Evolutionary conservation across 1,284 basidiomycete genomes (phyloP), one percentile per base, ranked within the genome.

Genomic region (Sparassis latifolia): DNA sequence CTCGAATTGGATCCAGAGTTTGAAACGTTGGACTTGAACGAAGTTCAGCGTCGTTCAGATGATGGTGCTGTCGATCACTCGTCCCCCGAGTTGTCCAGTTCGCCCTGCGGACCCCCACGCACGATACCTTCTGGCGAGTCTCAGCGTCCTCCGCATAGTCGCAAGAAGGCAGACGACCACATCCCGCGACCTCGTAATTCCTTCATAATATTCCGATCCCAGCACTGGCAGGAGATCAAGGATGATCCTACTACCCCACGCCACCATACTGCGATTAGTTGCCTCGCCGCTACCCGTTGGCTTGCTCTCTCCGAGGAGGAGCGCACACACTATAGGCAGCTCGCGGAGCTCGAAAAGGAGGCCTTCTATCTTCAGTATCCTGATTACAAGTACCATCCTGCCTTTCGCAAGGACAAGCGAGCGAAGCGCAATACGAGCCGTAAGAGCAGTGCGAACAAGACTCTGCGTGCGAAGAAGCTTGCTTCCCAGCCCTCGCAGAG

Each of bases 181-280:
- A 78, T 90, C 52, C 82, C 84, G 48, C 81, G 89, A 12, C 91
- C 90, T 3, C 79, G 86, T 44, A 94, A 94, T 61, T 82, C 88
- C 4, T 94, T 92, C 72, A 88, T 94, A 66, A 69, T 91, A 54
- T 94, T 82, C 65, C 82, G 90, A 40, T 86, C 85, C 42, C 76
- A 84, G 60, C 77, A 83, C 50, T 86, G 84, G 65, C 71, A 71
- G 51, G 66, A 64, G 58, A 67, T 76, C 47, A 73, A 75, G 64
- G 63, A 70, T 35, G 68, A 68, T 49, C 57, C 51, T 28, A 60
- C 56, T 45, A 63, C 69, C 55, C 72, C 47, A 35, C 66, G 65
- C 42, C 71, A 79, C 55, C 78, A 82, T 52, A 73, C 76, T 37
- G 63, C 75, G 51, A 73, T 82, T 52, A 80, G 78, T 55, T 67